These are phyloP conservation scores for Xylaria sp. DNA, from an alignment of 2,329 filamentous ascomycete genomes.

Conservation along the genomic window DNA sequence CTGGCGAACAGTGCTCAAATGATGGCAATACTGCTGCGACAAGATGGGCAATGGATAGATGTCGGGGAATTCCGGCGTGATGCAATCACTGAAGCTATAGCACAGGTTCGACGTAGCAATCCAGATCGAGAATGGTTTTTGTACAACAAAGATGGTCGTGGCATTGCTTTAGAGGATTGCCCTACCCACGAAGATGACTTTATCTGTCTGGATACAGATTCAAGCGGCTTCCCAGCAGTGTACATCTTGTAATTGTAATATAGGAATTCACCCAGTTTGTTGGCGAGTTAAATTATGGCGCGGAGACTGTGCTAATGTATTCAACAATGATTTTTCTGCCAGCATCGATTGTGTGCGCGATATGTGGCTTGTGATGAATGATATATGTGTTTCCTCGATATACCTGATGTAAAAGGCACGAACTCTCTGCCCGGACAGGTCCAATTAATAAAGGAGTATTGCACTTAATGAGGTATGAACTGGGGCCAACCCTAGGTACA, in stretches of 20 bases:
- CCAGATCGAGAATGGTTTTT: not conserved
- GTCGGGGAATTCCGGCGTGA: not conserved
- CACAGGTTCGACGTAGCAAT: not conserved
- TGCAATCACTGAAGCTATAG: not conserved
- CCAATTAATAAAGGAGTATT: constrained; percentile 13
- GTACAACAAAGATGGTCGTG: not conserved
- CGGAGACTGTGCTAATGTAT: constrained; percentile 18
- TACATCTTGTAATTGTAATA: not conserved
- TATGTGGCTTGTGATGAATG: constrained; percentile 17
- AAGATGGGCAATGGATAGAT: not conserved
- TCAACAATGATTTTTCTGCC: constrained; percentile 17
- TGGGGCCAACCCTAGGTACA: constrained; percentile 8
- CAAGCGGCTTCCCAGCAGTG: not conserved
- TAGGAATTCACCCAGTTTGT: constrained; percentile 18
- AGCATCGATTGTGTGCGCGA: constrained; percentile 16
- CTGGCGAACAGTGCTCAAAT: constrained; percentile 17
- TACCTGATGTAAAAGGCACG: constrained; percentile 18
- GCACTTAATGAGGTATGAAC: constrained; percentile 14
- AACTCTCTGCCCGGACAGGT: constrained; percentile 16
- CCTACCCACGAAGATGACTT: not conserved
- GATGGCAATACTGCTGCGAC: too few species aligned
- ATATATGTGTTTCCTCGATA: constrained; percentile 16
- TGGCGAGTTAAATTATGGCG: constrained; percentile 15
- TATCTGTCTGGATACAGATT: not conserved
- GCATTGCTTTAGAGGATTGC: not conserved